phyloP scores from a whole-genome alignment of 106 monocot species.

The Dendrobium officinale region DNA sequence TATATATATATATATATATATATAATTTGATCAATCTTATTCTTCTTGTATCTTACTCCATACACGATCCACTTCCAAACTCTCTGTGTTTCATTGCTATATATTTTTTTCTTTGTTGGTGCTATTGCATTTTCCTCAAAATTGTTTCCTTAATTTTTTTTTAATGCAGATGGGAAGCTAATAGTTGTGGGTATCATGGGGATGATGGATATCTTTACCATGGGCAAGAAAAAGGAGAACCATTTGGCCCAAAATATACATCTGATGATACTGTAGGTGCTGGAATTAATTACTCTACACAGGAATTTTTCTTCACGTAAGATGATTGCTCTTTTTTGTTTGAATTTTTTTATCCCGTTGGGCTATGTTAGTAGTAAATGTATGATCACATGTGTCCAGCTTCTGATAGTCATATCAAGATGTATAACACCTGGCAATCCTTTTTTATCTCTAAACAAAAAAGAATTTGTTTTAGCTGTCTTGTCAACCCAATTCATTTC shows the following conservation, averaged over 20 bases:
- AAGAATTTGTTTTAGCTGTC: neutral
- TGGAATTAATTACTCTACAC: constrained; percentile 83
- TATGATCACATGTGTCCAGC: neutral
- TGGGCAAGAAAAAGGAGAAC: constrained; percentile 58
- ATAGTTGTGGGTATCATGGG: constrained; percentile 93
- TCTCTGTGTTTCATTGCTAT: neutral
- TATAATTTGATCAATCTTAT: neutral
- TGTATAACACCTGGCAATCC: neutral
- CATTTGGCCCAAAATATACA: constrained; percentile 84
- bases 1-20: no score
- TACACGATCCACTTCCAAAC: neutral
- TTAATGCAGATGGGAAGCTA: constrained; percentile 71
- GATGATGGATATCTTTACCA: constrained; percentile 86
- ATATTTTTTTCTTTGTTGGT: neutral
- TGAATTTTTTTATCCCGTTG: neutral
- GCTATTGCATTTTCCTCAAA: neutral
- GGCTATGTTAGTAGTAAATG: neutral
- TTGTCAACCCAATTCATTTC: neutral
- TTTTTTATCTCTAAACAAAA: neutral
- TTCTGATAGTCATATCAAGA: neutral
- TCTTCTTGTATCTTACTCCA: neutral
- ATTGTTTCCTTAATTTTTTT: neutral
- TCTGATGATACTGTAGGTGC: constrained; percentile 82
- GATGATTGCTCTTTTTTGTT: constrained; percentile 11
- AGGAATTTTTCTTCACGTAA: constrained; percentile 98